Base-by-base conservation (phyloP, 2,329 filamentous ascomycete species). In the Paecilomyces sp. region DNA sequence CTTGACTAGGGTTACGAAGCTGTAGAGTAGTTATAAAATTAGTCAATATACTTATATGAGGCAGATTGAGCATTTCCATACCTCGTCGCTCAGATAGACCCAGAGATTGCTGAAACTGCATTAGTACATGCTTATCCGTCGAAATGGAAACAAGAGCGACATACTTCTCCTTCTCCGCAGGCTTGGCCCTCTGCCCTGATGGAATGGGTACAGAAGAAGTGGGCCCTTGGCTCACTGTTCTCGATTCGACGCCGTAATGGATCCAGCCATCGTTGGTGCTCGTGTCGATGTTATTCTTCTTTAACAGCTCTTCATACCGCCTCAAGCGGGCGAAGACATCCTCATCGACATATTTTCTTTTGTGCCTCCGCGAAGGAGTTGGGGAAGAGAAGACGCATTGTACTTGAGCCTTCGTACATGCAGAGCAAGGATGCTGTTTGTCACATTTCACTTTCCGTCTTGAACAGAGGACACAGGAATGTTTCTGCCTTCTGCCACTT, bases 351-450 rank as follows among this genome's bases (percentile, higher is more conserved):
- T 28, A 30, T 25, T n/a, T 31, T 41, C 57, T 53, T 15, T 55
- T 58, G 12, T 52, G 57, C 9, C 57, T 34, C 52, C 51, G 50
- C 8, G 31, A 31, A 68, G 83, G 75, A 62, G 53, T 77, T 66
- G 85, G 41, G 18, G 41, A 18, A 15, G n/a, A 47, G 15, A 47
- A 47, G 2, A 47, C n/a, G 41, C 41, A 47, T 47, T 47, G 41
- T 2, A 47, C 41, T 22, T 47, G 41, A 47, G 41, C 41, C n/a
- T 25, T 58, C 11, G 28, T 30, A 31, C 57, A 58, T 9, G 57
- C 28, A 11, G 50, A 25, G 28, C 50, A 58, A n/a, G 57, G 57
- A 9, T 28, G 30, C 18, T 36, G 50, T 15, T 58, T 54, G 13
- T 58, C 57, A 18, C 57, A 58, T 53, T 58, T 58, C 9, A 58